Evolutionary conservation across 495 filamentous ascomycete species (phyloP), one percentile per base, ranked within the genome.

Genomic region (Acidomyces sp.): DNA sequence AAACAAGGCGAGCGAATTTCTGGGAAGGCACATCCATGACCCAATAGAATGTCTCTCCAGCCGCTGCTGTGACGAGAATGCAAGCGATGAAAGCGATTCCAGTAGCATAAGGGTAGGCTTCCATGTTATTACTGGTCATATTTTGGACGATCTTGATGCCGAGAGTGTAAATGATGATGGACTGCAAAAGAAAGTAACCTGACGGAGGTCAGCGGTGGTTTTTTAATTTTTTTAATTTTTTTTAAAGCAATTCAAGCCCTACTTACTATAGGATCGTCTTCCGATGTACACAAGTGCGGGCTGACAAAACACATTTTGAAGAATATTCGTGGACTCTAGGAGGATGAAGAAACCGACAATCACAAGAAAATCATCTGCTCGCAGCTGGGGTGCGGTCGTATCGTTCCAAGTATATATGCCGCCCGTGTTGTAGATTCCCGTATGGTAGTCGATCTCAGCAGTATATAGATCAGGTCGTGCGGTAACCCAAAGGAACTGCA

Each of bases 291-390:
- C 25, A 7, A 60, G 46, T 3, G 51, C 21, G 39, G 24, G 44
- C 15, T 36, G 53, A 13, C 39, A 28, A 18, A 63, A 41, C 5
- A 55, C 26, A 25, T 37, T 47, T 43, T 59, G 56, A 22, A 62
- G 15, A n/a, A 37, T 19, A 6, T 52, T 47, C n/a, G 39, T 51
- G 5, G 52, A 53, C 45, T 63, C 60, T 2, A 62, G 18, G 6
- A 56, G 26, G 16, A 61, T 39, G 32, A 53, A 54, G 23, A 60
- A 40, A 3, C 60, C 60, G 3, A 62, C 2, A 16, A 63, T 36
- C 19, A 58, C 46, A 7, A 63, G 44, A 41, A 55, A 63, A 27
- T 54, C 53, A 37, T 63, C 60, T 36, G 58, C 57, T 23, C 60
- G 30, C 4, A 57, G 52, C 38, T 55, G 53, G 2, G 56, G 60